phyloP scores from a whole-genome alignment of 257 asterid species.

The Solanum tarijense region DNA sequence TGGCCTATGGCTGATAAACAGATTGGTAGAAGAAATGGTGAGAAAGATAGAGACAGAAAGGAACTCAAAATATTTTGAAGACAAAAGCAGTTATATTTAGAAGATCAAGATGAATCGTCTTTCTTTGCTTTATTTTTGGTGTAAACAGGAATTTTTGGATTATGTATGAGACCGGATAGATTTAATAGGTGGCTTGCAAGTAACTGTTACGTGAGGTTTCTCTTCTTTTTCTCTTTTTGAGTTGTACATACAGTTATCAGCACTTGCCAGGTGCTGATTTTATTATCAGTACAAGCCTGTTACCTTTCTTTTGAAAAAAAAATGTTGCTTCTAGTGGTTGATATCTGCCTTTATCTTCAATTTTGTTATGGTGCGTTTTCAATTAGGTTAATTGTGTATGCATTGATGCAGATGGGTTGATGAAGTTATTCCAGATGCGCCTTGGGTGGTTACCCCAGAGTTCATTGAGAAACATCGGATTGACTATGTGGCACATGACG shows the following conservation, averaged over 20 bases:
- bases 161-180: background rate
- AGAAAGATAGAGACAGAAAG: background rate
- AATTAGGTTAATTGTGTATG: background rate
- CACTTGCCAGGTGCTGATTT: background rate
- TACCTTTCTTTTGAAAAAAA: background rate
- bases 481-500: conserved; percentile 89
- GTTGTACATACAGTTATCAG: background rate
- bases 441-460: conserved; percentile 89
- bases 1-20: background rate
- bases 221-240: background rate
- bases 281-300: background rate
- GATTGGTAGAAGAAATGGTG: background rate
- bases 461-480: conserved; percentile 78
- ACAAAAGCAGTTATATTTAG: background rate
- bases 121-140: background rate
- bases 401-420: conserved; percentile 84
- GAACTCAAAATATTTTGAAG: background rate
- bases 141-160: background rate
- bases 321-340: background rate
- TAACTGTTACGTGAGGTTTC: background rate
- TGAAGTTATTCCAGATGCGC: conserved; percentile 96
- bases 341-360: background rate
- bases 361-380: background rate
- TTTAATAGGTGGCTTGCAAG: background rate
- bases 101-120: background rate